Percentiles rank a stretch among this genome's conserved stretches.
phyloP scores from a whole-genome alignment of 371 early-diverging fungal species.

The Mucor mucedo region DNA sequence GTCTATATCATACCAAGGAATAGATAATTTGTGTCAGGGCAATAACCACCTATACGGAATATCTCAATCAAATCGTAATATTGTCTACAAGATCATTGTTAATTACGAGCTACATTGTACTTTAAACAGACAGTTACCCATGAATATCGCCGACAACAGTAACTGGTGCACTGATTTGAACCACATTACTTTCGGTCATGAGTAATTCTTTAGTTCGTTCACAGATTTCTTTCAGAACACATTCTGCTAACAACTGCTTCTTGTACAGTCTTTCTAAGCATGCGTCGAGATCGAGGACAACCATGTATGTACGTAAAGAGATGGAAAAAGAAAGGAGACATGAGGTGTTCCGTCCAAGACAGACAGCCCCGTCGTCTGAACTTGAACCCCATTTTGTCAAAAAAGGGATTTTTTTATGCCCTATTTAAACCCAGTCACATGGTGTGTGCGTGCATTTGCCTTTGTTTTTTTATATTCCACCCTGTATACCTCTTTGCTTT shows the following conservation, averaged over 20 bases:
- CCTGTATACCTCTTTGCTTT: not conserved
- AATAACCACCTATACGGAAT: conserved; percentile 92
- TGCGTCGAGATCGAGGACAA: conserved; percentile 72
- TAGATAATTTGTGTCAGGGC: conserved; percentile 93
- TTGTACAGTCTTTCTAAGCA: conserved; percentile 74
- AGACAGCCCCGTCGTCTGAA: not conserved
- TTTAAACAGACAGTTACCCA: conserved; percentile 59
- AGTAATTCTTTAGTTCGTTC: conserved; percentile 87
- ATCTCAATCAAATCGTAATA: conserved; percentile 96
- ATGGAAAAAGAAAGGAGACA: conserved; percentile 13
- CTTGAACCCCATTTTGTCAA: too few relatives aligned
- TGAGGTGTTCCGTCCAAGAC: not conserved
- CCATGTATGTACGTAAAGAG: conserved; percentile 22
- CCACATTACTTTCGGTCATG: conserved; percentile 90
- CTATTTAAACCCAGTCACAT: not conserved
- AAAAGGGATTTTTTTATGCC: not conserved
- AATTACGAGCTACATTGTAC: not conserved
- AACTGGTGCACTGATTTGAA: conserved; percentile 86
- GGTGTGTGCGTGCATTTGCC: not conserved
- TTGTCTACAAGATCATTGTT: conserved; percentile 67
- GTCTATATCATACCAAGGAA: conserved; percentile 75
- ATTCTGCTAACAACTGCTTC: conserved; percentile 84
- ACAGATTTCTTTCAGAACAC: conserved; percentile 87
- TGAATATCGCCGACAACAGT: conserved; percentile 97
- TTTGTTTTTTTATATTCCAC: not conserved